phyloP scores from a whole-genome alignment of 2,329 filamentous ascomycete species.

The Penicillium sp. region DNA sequence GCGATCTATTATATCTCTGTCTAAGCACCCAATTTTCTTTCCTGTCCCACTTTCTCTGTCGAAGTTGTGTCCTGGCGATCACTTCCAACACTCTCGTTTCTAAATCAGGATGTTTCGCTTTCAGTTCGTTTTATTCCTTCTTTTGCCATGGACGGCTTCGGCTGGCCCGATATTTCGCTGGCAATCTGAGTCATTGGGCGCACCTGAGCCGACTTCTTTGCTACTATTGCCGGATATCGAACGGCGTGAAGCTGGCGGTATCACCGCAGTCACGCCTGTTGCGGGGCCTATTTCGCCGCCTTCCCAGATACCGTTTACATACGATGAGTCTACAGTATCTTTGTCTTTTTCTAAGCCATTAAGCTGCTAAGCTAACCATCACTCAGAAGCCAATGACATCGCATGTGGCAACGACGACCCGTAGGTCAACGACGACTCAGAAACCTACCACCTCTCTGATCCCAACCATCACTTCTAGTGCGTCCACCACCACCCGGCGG shows the following conservation, averaged over 20 bases:
- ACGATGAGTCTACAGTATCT: background rate
- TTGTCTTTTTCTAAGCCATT: background rate
- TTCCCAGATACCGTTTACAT: background rate
- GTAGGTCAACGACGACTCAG: background rate
- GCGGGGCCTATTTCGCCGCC: background rate
- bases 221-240: background rate
- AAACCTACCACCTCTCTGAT: background rate
- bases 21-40: background rate
- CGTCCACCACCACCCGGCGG: background rate
- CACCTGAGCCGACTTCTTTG: background rate
- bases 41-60: background rate
- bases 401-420: background rate
- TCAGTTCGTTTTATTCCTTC: conserved; percentile 9
- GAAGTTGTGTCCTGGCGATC: background rate
- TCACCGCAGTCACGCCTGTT: background rate
- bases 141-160: conserved; percentile 19
- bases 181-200: conserved; percentile 1
- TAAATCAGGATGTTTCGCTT: conserved; percentile 18
- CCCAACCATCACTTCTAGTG: background rate
- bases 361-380: background rate
- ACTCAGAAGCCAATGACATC: background rate
- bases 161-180: conserved; percentile 30
- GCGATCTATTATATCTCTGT: conserved; percentile 4
- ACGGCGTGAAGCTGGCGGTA: background rate
- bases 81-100: background rate